phyloP scores from a whole-genome alignment of 805 yeast species.

The Ogataea degrootiae region DNA sequence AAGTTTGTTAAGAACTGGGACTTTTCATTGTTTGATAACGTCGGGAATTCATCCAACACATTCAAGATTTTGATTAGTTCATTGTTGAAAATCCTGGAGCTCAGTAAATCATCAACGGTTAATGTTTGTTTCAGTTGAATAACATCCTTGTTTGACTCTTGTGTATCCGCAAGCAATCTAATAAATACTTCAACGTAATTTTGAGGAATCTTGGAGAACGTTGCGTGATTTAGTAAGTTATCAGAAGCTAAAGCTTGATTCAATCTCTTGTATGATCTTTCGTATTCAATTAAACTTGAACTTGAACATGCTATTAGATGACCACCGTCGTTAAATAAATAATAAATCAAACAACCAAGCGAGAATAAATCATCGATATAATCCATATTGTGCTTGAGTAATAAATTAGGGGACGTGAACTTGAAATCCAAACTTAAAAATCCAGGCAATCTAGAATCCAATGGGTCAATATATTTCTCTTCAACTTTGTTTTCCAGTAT shows the following conservation, averaged over 20 bases:
- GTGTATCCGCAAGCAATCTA: constrained; percentile 46
- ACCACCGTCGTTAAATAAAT: constrained; percentile 49
- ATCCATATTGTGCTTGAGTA: constrained; percentile 58
- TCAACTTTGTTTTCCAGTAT: constrained; percentile 39
- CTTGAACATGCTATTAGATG: constrained; percentile 39
- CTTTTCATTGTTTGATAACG: constrained; percentile 66
- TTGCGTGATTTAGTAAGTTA: constrained; percentile 41
- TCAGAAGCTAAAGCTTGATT: constrained; percentile 29
- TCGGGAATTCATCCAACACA: constrained; percentile 77
- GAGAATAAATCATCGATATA: constrained; percentile 80
- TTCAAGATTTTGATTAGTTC: constrained; percentile 76
- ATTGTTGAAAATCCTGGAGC: constrained; percentile 73
- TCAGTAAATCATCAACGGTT: constrained; percentile 62
- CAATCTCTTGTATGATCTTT: constrained; percentile 43
- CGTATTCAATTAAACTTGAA: constrained; percentile 47
- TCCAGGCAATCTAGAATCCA: constrained; percentile 69
- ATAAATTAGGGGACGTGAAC: constrained; percentile 80
- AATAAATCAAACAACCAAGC: constrained; percentile 70
- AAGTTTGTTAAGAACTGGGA: constrained; percentile 64
- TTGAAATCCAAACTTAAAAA: constrained; percentile 68
- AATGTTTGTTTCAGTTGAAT: constrained; percentile 25
- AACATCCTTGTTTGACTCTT: constrained; percentile 28
- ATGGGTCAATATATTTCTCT: constrained; percentile 64
- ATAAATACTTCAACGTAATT: constrained; percentile 47
- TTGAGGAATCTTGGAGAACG: constrained; percentile 57